Conservation (phyloP, 768 basidiomycete species). For the Termitomyces bulborhizus region DNA sequence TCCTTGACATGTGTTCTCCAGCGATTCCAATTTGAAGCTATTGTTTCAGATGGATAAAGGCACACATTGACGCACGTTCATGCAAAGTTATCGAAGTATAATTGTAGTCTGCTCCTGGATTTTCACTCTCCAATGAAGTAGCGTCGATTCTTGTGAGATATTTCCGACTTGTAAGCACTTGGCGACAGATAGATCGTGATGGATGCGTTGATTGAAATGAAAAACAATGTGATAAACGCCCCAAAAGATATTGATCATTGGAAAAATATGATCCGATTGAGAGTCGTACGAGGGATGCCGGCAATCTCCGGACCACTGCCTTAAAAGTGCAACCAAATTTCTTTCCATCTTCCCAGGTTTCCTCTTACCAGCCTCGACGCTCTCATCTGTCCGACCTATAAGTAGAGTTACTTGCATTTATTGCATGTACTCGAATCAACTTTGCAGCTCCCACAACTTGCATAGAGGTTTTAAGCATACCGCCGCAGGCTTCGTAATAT, state of each 20-base stretch:
- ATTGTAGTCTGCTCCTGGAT: background rate
- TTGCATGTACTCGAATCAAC: slow-evolving; percentile 96
- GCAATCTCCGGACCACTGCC: background rate
- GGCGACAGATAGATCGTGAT: too few species aligned
- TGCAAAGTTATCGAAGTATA: background rate
- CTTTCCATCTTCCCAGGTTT: too few species aligned
- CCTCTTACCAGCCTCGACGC: background rate
- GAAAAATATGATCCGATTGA: background rate
- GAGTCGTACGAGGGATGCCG: background rate
- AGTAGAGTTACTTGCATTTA: background rate
- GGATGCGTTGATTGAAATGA: background rate
- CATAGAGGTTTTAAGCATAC: slow-evolving; percentile 87
- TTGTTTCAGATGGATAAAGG: background rate
- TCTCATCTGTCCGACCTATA: background rate
- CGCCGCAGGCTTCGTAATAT: slow-evolving; percentile 57
- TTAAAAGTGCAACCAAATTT: background rate
- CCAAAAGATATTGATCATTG: background rate
- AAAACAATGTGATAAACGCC: background rate
- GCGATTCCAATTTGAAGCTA: background rate
- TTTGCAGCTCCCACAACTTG: slow-evolving; percentile 83
- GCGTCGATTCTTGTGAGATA: background rate
- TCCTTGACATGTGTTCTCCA: background rate
- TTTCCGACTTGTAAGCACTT: too few species aligned
- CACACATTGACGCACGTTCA: background rate
- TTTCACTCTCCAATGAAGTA: too few species aligned